Conservation (phyloP, 2,329 filamentous ascomycete species). For the Diaporthe aspalathi region DNA sequence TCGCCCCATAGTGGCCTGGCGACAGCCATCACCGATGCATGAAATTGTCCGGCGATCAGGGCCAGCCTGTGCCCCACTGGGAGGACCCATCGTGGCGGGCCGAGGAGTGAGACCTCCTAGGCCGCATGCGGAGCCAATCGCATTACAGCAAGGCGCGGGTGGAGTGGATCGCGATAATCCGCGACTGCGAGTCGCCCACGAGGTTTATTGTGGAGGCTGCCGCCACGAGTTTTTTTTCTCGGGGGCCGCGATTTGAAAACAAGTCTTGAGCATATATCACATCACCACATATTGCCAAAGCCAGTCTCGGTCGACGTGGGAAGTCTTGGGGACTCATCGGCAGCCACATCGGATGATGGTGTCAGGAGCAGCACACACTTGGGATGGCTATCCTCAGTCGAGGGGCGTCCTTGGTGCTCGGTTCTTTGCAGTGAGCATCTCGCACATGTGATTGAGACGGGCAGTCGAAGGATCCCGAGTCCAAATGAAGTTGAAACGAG, state of each 20-base stretch:
- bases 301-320: conserved; percentile 4
- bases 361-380: not conserved
- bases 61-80: not conserved
- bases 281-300: not conserved
- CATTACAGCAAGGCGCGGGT: conserved; percentile 3
- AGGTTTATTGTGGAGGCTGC: not conserved
- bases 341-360: conserved; percentile 10
- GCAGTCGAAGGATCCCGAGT: not conserved
- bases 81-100: conserved; percentile 26
- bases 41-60: conserved; percentile 25
- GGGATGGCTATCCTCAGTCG: not conserved
- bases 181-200: conserved; percentile 3
- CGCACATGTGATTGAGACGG: conserved; percentile 7
- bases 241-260: not conserved
- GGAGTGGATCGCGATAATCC: conserved; percentile 1
- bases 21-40: conserved; percentile 25
- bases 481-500: conserved; percentile 17
- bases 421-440: not conserved
- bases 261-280: not conserved
- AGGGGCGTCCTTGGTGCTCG: not conserved
- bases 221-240: not conserved
- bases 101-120: conserved; percentile 21
- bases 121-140: conserved; percentile 30
- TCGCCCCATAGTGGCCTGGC: not conserved
- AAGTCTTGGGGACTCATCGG: not conserved